A percentile compares a stretch with the other conserved stretches of the same genome.
phyloP scores from a whole-genome alignment of 495 filamentous ascomycete species.

The Pyrenula massariospora region DNA sequence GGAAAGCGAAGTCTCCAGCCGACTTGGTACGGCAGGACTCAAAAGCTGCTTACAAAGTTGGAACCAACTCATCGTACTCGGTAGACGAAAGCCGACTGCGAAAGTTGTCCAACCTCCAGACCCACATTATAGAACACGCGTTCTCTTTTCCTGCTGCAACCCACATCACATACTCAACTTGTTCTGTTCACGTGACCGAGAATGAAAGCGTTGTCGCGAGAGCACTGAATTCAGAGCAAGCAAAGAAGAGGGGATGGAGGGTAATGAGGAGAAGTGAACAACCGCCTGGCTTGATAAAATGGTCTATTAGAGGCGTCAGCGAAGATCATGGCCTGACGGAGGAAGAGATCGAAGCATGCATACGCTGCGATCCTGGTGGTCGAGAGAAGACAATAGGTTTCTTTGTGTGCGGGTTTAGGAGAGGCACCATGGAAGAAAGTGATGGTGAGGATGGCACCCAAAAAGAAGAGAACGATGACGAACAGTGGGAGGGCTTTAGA shows the following conservation, averaged over 20 bases:
- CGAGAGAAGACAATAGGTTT: constrained; percentile 67
- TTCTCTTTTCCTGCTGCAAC: constrained; percentile 67
- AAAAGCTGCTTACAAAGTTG: neutral
- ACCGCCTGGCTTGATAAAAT: constrained; percentile 54
- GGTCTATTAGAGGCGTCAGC: constrained; percentile 53
- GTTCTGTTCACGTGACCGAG: constrained; percentile 73
- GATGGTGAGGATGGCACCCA: constrained; percentile 10
- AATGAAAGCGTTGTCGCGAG: constrained; percentile 75
- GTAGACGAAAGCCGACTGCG: constrained; percentile 42
- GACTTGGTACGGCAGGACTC: neutral
- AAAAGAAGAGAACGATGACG: constrained; percentile 17
- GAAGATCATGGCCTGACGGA: constrained; percentile 17
- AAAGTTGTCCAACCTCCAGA: constrained; percentile 66
- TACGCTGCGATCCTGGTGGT: constrained; percentile 70
- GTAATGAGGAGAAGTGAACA: constrained; percentile 60
- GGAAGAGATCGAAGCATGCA: constrained; percentile 38
- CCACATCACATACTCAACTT: constrained; percentile 83
- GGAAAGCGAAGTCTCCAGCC: constrained; percentile 13
- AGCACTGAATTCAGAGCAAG: constrained; percentile 54
- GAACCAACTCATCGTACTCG: constrained; percentile 3
- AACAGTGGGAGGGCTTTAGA: constrained; percentile 34
- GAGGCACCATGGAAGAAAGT: constrained; percentile 23
- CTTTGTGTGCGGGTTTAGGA: constrained; percentile 56
- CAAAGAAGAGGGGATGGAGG: constrained; percentile 60
- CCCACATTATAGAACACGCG: constrained; percentile 67